These are phyloP conservation scores for Entomortierella beljakovae DNA, from an alignment of 192 early-diverging fungal species.

Conservation along the genomic window DNA sequence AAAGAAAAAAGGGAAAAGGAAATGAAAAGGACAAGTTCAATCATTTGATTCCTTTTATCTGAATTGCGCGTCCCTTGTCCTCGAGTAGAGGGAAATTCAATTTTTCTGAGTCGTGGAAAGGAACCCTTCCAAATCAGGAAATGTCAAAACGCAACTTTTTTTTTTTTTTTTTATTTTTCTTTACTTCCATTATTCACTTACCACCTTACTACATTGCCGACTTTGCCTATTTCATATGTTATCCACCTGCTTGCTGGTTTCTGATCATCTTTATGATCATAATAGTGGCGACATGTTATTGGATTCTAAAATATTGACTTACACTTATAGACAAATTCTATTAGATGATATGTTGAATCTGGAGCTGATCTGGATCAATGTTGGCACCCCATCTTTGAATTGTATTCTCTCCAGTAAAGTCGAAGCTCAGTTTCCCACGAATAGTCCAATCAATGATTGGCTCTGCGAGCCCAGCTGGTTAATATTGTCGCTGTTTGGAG, in stretches of 20 bases:
- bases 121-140: slow-evolving; percentile 1
- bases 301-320: too few relatives aligned
- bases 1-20: too few relatives aligned
- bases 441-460: not conserved
- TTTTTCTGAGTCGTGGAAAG: too few relatives aligned
- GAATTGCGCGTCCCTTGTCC: not conserved
- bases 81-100: not conserved
- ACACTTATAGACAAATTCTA: too few relatives aligned
- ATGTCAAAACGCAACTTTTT: not conserved
- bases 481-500: not conserved
- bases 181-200: too few relatives aligned
- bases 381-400: not conserved
- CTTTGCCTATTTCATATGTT: too few relatives aligned
- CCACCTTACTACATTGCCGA: too few relatives aligned
- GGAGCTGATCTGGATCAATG: too few relatives aligned
- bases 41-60: not conserved
- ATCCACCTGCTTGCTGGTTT: not conserved
- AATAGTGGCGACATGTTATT: too few relatives aligned
- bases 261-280: too few relatives aligned
- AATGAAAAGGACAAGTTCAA: too few relatives aligned
- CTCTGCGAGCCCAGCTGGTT: not conserved
- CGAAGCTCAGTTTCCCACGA: slow-evolving; percentile 6
- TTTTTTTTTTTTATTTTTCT: slow-evolving; percentile 1
- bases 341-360: too few relatives aligned
- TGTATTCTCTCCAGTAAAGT: not conserved